A percentile compares a stretch with the other conserved stretches of the same genome.
Evolutionary conservation across 225 moss, liverwort and hornwort species (phyloP).

Genomic region (Bryoerythrophyllum caledonicum): DNA sequence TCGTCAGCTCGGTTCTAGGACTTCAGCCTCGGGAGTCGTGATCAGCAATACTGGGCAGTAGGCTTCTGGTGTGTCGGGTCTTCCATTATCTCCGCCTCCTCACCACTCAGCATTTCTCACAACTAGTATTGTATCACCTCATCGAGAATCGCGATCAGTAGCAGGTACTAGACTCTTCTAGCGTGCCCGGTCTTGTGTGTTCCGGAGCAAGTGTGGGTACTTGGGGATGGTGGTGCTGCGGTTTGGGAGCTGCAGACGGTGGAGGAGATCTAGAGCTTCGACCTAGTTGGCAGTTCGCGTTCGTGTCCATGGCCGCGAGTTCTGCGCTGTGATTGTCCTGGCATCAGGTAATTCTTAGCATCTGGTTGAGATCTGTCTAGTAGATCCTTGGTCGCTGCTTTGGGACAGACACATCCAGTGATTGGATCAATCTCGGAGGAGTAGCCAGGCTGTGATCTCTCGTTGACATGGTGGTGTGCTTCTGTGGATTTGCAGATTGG

Average conservation of each 20-base stretch:
- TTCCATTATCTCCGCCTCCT: no score
- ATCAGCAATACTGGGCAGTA: no score
- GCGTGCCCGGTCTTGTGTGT: not conserved
- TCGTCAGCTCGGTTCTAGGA: no score
- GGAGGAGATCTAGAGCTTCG: not conserved
- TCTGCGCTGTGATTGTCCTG: not conserved
- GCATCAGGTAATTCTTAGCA: not conserved
- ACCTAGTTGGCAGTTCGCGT: no score
- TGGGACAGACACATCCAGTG: not conserved
- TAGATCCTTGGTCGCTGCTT: not conserved
- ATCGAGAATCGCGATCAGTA: no score
- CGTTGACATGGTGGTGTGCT: not conserved
- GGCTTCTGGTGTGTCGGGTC: no score
- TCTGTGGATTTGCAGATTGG: not conserved
- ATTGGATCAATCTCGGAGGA: not conserved
- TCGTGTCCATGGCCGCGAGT: conserved; percentile 5
- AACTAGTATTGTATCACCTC: no score
- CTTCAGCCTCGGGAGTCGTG: no score
- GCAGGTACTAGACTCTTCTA: no score
- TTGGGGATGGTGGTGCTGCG: not conserved
- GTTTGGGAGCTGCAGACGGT: not conserved
- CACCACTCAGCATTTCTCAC: no score
- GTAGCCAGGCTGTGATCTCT: no score
- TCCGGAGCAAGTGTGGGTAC: no score
- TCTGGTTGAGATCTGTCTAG: not conserved